phyloP scores from a whole-genome alignment of 1,139 yeast genomes.

The Pichia sp. region DNA sequence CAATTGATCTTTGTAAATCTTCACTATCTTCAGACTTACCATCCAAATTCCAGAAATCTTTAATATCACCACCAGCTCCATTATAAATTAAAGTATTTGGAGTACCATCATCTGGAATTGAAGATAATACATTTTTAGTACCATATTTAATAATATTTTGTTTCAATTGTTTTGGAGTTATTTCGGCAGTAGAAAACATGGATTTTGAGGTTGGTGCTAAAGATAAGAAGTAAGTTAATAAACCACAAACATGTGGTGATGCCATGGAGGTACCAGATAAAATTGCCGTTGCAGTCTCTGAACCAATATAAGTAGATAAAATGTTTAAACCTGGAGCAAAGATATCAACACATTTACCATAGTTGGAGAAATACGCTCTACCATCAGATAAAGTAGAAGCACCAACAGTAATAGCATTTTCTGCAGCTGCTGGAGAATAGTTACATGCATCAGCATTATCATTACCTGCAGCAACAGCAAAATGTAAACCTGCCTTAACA shows the following conservation, averaged over 20 bases:
- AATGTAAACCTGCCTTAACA: slow-evolving; percentile 70
- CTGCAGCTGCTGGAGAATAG: slow-evolving; percentile 77
- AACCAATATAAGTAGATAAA: slow-evolving; percentile 80
- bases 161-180: slow-evolving; percentile 84
- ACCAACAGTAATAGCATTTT: slow-evolving; percentile 72
- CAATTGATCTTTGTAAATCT: slow-evolving; percentile 18
- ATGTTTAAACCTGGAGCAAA: slow-evolving; percentile 83
- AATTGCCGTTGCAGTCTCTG: slow-evolving; percentile 76
- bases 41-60: slow-evolving; percentile 55
- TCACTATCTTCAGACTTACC: slow-evolving; percentile 13
- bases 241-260: slow-evolving; percentile 92
- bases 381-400: slow-evolving; percentile 71
- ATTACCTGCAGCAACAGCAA: slow-evolving; percentile 88
- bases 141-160: slow-evolving; percentile 78
- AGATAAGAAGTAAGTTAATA: slow-evolving; percentile 81
- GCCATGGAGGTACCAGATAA: slow-evolving; percentile 99
- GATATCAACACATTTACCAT: slow-evolving; percentile 78
- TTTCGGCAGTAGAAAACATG: slow-evolving; percentile 50
- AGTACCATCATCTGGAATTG: slow-evolving; percentile 63
- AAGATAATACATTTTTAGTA: slow-evolving; percentile 60
- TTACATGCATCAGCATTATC: slow-evolving; percentile 81
- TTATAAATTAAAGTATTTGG: slow-evolving; percentile 88
- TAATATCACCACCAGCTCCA: slow-evolving; percentile 83
- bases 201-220: slow-evolving; percentile 84
- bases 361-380: slow-evolving; percentile 77